Evolutionary conservation across 2,329 filamentous ascomycete genomes (phyloP).

Genomic region (Elsinoe fawcettii): DNA sequence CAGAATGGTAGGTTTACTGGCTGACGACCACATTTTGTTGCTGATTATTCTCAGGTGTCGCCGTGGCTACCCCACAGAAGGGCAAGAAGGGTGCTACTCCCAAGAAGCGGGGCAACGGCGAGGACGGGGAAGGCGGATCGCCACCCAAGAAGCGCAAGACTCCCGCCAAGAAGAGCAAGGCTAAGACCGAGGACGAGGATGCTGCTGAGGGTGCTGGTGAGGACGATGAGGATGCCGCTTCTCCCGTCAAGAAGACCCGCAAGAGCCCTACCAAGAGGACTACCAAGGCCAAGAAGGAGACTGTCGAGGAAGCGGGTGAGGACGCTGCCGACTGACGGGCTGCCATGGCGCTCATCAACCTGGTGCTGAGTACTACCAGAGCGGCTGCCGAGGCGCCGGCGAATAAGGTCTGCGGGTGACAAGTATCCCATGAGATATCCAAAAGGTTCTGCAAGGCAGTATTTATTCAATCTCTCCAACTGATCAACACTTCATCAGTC

Average conservation of each 20-base stretch:
- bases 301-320: constrained; percentile 14
- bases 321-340: not conserved
- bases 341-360: not conserved
- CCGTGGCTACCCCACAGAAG: not conserved
- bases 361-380: not conserved
- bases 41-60: constrained; percentile 13
- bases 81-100: constrained; percentile 12
- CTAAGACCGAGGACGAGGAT: constrained; percentile 18
- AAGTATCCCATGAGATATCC: not conserved
- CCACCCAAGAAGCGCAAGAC: constrained; percentile 21
- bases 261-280: constrained; percentile 23
- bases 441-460: not conserved
- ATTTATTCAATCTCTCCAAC: constrained; percentile 39
- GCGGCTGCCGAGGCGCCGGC: not conserved
- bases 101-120: constrained; percentile 14
- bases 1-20: constrained; percentile 18
- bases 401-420: not conserved
- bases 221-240: constrained; percentile 15
- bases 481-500: constrained; percentile 44
- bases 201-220: constrained; percentile 10
- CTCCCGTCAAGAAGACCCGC: constrained; percentile 20
- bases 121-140: not conserved
- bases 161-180: constrained; percentile 22
- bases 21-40: not conserved
- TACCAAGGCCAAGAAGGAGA: constrained; percentile 16